Percentiles rank a stretch among this genome's conserved stretches.
phyloP scores from a whole-genome alignment of 208 protist species.

The Leishmania turanica region DNA sequence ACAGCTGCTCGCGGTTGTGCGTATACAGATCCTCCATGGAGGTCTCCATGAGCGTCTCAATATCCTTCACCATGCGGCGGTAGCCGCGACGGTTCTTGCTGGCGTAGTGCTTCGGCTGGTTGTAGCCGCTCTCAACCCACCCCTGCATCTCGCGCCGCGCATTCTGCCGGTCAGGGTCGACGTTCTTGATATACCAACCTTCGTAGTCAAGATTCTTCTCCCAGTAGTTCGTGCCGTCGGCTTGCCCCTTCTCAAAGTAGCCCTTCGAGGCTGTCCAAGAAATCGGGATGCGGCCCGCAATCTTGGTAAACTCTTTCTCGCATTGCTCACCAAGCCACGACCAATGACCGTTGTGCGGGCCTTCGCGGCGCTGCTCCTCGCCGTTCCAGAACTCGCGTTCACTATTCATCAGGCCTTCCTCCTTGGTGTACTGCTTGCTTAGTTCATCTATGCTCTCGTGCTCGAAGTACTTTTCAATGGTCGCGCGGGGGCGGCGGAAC shows the following conservation, averaged over 20 bases:
- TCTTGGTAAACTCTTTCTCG: conserved; percentile 82
- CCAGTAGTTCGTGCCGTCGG: conserved; percentile 91
- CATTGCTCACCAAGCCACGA: conserved; percentile 82
- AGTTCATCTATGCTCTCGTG: conserved; percentile 75
- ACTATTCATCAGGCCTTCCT: conserved; percentile 78
- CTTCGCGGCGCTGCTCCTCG: conserved; percentile 84
- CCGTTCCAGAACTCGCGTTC: conserved; percentile 89
- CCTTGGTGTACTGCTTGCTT: conserved; percentile 66
- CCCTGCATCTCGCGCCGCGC: conserved; percentile 82
- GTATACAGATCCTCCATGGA: conserved; percentile 93
- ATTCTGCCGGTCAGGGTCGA: conserved; percentile 86
- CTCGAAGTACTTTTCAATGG: conserved; percentile 85
- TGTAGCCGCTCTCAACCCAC: conserved; percentile 88
- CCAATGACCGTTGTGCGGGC: conserved; percentile 88
- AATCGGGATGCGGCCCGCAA: conserved; percentile 78
- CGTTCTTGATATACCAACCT: conserved; percentile 92
- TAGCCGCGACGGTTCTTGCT: conserved; percentile 92
- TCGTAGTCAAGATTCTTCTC: conserved; percentile 94
- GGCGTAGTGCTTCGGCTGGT: conserved; percentile 89
- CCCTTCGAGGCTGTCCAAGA: conserved; percentile 86
- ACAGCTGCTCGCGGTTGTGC: conserved; percentile 85
- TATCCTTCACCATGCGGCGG: conserved; percentile 88
- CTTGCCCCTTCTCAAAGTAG: conserved; percentile 84
- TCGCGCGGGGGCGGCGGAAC: conserved; percentile 73
- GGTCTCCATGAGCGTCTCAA: conserved; percentile 88